Evolutionary conservation across 257 asterid genomes (phyloP).

Genomic region (Solanum boliviense): DNA sequence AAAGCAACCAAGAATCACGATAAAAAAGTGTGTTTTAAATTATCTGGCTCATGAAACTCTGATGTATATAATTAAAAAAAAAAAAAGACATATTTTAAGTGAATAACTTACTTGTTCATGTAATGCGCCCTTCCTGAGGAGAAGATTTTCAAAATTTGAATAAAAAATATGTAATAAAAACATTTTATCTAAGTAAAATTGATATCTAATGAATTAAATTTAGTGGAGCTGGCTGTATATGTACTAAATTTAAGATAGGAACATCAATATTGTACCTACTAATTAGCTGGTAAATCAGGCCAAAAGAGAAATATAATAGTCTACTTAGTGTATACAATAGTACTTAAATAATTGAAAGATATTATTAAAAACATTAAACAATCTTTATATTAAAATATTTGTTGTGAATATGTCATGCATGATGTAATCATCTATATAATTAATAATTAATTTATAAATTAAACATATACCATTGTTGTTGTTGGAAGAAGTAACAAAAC

Average conservation of each 20-base stretch:
- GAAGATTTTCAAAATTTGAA: not conserved
- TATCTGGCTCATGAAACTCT: not conserved
- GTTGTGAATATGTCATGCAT: not conserved
- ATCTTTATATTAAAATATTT: not conserved
- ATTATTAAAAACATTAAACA: not conserved
- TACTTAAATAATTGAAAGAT: not conserved
- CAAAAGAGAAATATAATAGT: not conserved
- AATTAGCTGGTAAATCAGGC: not conserved
- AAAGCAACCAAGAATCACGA: not conserved
- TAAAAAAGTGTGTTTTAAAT: not conserved
- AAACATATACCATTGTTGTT: not conserved
- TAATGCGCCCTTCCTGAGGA: accelerated
- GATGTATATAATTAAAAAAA: not conserved
- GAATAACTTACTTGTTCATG: not conserved
- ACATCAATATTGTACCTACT: not conserved
- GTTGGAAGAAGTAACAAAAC: not conserved
- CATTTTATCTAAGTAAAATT: not conserved
- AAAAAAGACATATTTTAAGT: not conserved
- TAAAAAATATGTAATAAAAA: not conserved
- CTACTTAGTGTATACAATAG: not conserved
- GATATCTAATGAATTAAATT: not conserved
- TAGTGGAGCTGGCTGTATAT: not conserved
- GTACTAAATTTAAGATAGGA: not conserved
- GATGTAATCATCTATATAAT: not conserved
- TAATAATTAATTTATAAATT: not conserved